A percentile compares a stretch with the other conserved stretches of the same genome.
phyloP scores from a whole-genome alignment of 768 basidiomycete genomes.

The Russula brevipes region DNA sequence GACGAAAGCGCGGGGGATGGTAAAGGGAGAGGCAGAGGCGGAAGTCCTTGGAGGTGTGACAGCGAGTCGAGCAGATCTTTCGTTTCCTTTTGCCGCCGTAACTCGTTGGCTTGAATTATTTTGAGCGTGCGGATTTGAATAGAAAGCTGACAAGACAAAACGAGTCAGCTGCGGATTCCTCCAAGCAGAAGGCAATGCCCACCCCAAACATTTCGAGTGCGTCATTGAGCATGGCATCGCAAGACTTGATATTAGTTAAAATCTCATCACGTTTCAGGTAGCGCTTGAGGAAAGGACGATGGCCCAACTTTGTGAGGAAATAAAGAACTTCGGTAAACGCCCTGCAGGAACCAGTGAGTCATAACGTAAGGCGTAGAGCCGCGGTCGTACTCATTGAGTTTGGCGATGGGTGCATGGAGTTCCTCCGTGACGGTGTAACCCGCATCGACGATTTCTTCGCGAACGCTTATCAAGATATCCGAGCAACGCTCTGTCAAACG shows the following conservation, averaged over 20 bases:
- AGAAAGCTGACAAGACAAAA: slow-evolving; percentile 33
- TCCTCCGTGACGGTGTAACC: slow-evolving; percentile 47
- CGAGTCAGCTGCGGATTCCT: not conserved
- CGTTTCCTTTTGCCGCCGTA: slow-evolving; percentile 35
- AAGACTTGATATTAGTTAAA: slow-evolving; percentile 44
- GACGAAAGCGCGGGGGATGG: not conserved
- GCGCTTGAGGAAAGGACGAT: slow-evolving; percentile 70
- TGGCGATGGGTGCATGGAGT: slow-evolving; percentile 46
- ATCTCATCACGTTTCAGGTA: slow-evolving; percentile 75
- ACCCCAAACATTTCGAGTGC: slow-evolving; percentile 54
- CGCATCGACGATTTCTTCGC: slow-evolving; percentile 56
- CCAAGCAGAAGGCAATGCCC: slow-evolving; percentile 21
- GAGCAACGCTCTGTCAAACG: slow-evolving; percentile 72
- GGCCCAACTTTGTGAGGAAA: slow-evolving; percentile 54
- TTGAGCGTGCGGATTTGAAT: slow-evolving; percentile 53
- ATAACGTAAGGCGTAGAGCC: not conserved
- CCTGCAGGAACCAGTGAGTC: slow-evolving; percentile 27
- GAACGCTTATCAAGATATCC: slow-evolving; percentile 56
- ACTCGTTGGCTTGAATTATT: slow-evolving; percentile 42
- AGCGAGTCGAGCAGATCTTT: slow-evolving; percentile 36
- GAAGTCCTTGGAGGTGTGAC: slow-evolving; percentile 17
- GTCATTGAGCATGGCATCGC: slow-evolving; percentile 50
- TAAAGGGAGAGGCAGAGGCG: slow-evolving; percentile 1
- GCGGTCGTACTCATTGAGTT: slow-evolving; percentile 46
- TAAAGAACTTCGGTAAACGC: slow-evolving; percentile 41